Evolutionary conservation across 164 flowering plant species (phyloP), one percentile per base, ranked within the genome.

Genomic region (Liquidambar formosana): DNA sequence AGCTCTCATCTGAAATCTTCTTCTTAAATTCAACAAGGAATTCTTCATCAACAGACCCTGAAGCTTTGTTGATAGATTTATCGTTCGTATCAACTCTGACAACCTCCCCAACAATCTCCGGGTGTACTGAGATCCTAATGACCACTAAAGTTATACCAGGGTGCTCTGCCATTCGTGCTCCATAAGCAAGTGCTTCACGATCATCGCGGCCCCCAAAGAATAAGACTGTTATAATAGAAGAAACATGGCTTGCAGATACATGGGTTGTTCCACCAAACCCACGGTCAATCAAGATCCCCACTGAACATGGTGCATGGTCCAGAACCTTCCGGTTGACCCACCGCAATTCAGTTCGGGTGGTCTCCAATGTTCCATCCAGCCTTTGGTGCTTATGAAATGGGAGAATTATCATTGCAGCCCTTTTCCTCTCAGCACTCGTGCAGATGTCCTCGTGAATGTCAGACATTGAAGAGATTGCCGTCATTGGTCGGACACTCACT

Each of bases 361-460:
- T 76, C 58, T 81, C 86, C 13, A 80, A 46, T 11, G 79, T 19
- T 9, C 88, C 82, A 68, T 84, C 88, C 27, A 78, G 0, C 70
- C 78, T 76, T 62, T 74, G 80, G 67, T 83, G 84, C 75, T 85
- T 85, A 46, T 83, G 86, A 71, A 81, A 85, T 25, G 89, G 89
- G 41, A 85, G 74, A 18, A 85, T 79, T 21, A 85, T 75, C 21
- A 85, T 59, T 13, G 87, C 81, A 14, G 82, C 84, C 41, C 78
- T 69, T 71, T 85, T 89, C n/a, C 67, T 72, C 75, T 76, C 85
- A 1, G 94, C 96, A 66, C 78, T 85, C 11, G 64, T 19, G 65
- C 92, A 87, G 10, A 91, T 87, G 68, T 91, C 96, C 64, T 87
- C 90, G 47, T 91, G 93, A 66, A 90, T 85, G 65, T 66, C 65